A percentile compares a stretch with the other conserved stretches of the same genome.
These are phyloP conservation scores for Aureobasidium namibiae DNA, from an alignment of 2,329 filamentous ascomycete genomes.

Conservation along the genomic window DNA sequence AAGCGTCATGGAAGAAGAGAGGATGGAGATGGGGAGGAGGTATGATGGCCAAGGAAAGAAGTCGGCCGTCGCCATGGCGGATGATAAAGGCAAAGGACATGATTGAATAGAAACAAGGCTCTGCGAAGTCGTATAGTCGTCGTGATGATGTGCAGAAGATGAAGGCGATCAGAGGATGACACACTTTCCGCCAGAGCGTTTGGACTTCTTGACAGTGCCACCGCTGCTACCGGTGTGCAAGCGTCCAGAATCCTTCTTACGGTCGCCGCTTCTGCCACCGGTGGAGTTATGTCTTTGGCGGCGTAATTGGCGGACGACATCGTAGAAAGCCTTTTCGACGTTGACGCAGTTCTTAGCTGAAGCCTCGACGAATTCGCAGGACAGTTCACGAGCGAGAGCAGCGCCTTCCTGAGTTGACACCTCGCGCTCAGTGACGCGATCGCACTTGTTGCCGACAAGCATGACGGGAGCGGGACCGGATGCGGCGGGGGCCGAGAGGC, in stretches of 20 bases:
- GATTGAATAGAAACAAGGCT: constrained; percentile 4
- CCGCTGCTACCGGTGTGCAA: not conserved
- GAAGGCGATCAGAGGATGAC: constrained; percentile 9
- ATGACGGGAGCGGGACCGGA: constrained; percentile 78
- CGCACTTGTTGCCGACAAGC: constrained; percentile 98
- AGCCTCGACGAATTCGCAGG: constrained; percentile 93
- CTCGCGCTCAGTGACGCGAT: constrained; percentile 89
- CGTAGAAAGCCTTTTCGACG: constrained; percentile 96
- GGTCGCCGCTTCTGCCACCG: not conserved
- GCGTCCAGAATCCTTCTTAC: not conserved
- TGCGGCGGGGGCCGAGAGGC: constrained; percentile 43
- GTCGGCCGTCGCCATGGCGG: not conserved
- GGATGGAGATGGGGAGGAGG: not conserved
- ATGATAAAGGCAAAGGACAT: not conserved
- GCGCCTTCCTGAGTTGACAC: constrained; percentile 95
- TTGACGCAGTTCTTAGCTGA: constrained; percentile 98
- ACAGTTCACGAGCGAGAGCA: constrained; percentile 80
- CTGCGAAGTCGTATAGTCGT: constrained; percentile 9
- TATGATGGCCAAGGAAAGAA: not conserved
- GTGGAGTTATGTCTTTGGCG: constrained; percentile 51
- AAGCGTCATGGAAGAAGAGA: not conserved
- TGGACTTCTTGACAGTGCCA: not conserved
- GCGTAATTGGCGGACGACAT: constrained; percentile 85
- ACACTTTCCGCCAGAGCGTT: constrained; percentile 13
- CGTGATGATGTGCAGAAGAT: constrained; percentile 1